Base-by-base conservation (phyloP, 108 stramenopile genomes). In the Licmophora abbreviata region DNA sequence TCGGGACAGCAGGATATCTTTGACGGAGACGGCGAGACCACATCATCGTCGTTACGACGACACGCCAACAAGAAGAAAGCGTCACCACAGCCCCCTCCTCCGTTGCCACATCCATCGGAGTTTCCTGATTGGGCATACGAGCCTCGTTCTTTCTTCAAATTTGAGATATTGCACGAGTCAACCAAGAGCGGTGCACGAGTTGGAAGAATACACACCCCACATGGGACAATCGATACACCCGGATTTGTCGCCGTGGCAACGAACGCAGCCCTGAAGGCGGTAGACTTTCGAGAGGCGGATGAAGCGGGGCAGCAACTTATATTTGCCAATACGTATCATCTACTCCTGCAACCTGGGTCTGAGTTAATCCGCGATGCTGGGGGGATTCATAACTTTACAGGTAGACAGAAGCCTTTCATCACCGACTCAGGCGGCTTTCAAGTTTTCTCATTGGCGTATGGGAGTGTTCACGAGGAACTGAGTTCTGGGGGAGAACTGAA, bases 351-450 rank as follows among this genome's bases (percentile, higher is more conserved):
- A 52, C 95, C 95, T 3, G 95, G 95, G 8, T 40, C 85, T 0
- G 87, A 92, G 3, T 63, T 88, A 4, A 83, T 96, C 18, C 59
- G 59, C 27, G 72, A 76, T 1, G 85, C 90, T 15, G 95, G 95
- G n/a, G 95, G 95, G 3, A 75, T 96, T 29, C 95, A 96, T 55
- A 69, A 81, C 26, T 96, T 81, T 43, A 89, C 88, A 0, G 76
- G 81, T 36, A 63, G 85, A 2, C 51, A 32, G 31, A 41, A 81
- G 61, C 92, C 92, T 1, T 73, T 89, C 35, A 94, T 96, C 44
- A 96, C 95, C 0, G 95, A 96, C 56, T 73, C 69, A 9, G 95
- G 95, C 4, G 95, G 95, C 1, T 96, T 96, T 61, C 95, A 95
- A 69, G 86, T 95, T 0, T 92, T 95, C 52, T 81, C 78, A 20